Conservation (phyloP, 1,284 basidiomycete species). For the Malassezia caprae region DNA sequence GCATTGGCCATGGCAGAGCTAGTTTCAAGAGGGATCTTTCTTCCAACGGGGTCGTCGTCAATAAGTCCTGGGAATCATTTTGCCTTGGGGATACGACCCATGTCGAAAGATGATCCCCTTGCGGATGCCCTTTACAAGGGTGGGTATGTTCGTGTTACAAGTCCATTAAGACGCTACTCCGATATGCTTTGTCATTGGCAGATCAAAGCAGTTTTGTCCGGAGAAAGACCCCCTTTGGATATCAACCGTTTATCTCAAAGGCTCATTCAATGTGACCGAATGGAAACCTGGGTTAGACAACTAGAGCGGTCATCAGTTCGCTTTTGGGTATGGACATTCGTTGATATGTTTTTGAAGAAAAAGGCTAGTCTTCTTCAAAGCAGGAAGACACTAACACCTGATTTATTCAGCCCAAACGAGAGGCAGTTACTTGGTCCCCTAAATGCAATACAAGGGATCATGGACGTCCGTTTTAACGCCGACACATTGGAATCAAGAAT, state of each 20-base stretch:
- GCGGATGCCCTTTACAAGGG: constrained; percentile 15
- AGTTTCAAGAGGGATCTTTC: constrained; percentile 5
- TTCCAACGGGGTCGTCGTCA: constrained; percentile 17
- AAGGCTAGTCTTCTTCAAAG: neutral
- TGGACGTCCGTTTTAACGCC: constrained; percentile 20
- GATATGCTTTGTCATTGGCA: constrained; percentile 90
- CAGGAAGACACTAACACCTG: neutral
- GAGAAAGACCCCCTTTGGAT: constrained; percentile 8
- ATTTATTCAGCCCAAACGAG: neutral
- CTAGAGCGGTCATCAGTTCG: constrained; percentile 19
- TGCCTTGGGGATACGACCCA: constrained; percentile 59
- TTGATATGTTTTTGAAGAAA: constrained; percentile 18
- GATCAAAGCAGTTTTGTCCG: constrained; percentile 63
- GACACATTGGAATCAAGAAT: constrained; percentile 17
- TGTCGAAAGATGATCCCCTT: neutral
- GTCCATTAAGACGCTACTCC: constrained; percentile 71
- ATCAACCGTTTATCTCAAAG: neutral
- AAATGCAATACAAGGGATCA: constrained; percentile 17
- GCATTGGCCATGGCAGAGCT: constrained; percentile 18
- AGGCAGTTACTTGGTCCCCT: constrained; percentile 8
- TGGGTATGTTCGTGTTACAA: constrained; percentile 69
- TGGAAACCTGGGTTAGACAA: constrained; percentile 22
- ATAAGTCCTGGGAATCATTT: constrained; percentile 57
- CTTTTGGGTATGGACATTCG: constrained; percentile 22
- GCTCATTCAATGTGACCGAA: constrained; percentile 20